Base-by-base conservation (phyloP, 139 green algal species). In the Chlorella ohadii region DNA sequence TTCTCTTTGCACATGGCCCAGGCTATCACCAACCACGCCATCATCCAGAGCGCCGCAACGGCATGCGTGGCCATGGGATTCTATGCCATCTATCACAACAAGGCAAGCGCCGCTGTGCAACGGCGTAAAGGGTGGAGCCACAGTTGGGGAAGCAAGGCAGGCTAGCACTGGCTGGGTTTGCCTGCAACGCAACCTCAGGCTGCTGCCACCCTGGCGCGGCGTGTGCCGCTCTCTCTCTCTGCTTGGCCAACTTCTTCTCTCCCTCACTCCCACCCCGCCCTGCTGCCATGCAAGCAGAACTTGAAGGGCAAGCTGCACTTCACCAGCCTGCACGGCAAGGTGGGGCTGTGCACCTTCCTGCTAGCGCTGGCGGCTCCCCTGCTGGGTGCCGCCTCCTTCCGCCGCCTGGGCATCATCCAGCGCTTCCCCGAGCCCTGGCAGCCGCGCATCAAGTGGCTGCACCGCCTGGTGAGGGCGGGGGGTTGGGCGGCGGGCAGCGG, bases 41-140 rank as follows among this genome's bases (percentile, higher is more conserved):
- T 85, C 57, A 68, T 90, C 34, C 85, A 90, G 61, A n/a, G 72
- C 11, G 66, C 83, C 39, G 41, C 87, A 71, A 57, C 79, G 61
- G 20, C 91, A 1, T 90, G 81, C 67, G 74, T 91, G 6, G 23
- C 55, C 5, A 71, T 93, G 20, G 92, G 92, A 3, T 93, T 94
- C 33, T 88, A 78, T 0, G 86, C 86, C 20, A 94, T 95, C 28
- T 93, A 91, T 66, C 56, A 78, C n/a, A 94, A 94, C 83, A 94
- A 95, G 88, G 81, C 87, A 13, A 59, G 71, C 11, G n/a, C 19
- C 22, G 23, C 12, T 28, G n/a, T 31, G 39, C 33, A 38, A 9
- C n/a, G 57, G 22, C 6, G 36, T 2, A 12, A n/a, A n/a, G n/a
- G n/a, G n/a, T n/a, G n/a, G n/a, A n/a, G n/a, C n/a, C n/a, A n/a